Evolutionary conservation across 2,329 filamentous ascomycete species (phyloP), one percentile per base, ranked within the genome.

Genomic region (Fusarium oxysporum): DNA sequence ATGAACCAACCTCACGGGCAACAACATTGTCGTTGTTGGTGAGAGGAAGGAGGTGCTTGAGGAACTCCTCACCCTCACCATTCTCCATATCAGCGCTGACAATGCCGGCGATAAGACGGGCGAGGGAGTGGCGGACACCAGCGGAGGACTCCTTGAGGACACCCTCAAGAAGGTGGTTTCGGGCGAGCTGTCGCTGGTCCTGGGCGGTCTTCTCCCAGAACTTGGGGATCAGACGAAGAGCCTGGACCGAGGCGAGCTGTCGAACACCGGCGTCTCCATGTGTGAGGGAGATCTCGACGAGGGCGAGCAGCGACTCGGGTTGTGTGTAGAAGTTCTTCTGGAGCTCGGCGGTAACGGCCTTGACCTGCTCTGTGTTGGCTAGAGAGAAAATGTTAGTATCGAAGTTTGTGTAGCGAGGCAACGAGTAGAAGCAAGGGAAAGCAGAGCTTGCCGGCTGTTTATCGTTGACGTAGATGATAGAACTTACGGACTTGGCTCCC

Each of bases 321-420:
- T 94, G 90, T 78, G 91, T 92, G 86, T 97, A 98, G 87, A 94
- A 98, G 84, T 93, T 93, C 84, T 97, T 96, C 84, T 97, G 95
- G 68, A 98, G 90, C 78, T 95, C 91, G 66, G 93, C 91, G 23
- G 96, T 99, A 72, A 95, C 94, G 75, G 93, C 91, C 89, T 98
- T 97, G 83, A 97, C 92, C 84, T 92, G 91, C 77, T 93, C 91
- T 75, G 95, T 97, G 84, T 97, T 92, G 81, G 96, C 95, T 97
- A 80, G 41, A 78, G 59, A 55, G 14, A 21, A 9, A 12, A 37
- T 10, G 66, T 78, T 38, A 78, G 74, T 53, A 48, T 63, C 37
- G 35, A 28, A 32, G 43, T 19, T 62, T 57, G 19, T 33, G 21
- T 45, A 37, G 38, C 55, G 28, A 45, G 50, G 60, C 58, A 65